Evolutionary conservation across 2,329 filamentous ascomycete genomes (phyloP).

Genomic region (Botrytis medusae): DNA sequence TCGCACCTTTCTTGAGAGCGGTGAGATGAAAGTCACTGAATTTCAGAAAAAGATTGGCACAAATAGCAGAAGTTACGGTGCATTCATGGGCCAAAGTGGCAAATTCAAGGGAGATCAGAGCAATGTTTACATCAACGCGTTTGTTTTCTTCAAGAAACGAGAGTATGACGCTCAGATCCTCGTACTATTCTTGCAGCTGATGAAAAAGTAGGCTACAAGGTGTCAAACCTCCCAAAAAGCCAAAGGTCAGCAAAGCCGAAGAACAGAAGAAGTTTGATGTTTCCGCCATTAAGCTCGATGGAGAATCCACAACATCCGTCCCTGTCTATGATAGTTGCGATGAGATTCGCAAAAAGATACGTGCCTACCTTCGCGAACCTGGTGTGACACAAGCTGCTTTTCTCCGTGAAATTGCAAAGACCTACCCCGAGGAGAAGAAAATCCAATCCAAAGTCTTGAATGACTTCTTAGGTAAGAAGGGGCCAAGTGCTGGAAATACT

Average conservation of each 20-base stretch:
- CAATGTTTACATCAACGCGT: slow-evolving; percentile 43
- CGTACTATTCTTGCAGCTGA: background rate
- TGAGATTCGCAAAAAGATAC: slow-evolving; percentile 57
- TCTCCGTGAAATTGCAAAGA: slow-evolving; percentile 49
- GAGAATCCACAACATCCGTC: slow-evolving; percentile 49
- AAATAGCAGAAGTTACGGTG: slow-evolving; percentile 41
- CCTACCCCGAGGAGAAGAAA: slow-evolving; percentile 42
- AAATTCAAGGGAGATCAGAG: slow-evolving; percentile 41
- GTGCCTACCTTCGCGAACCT: slow-evolving; percentile 48
- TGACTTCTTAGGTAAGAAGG: slow-evolving; percentile 52
- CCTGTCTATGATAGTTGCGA: slow-evolving; percentile 58
- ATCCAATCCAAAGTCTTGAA: slow-evolving; percentile 48
- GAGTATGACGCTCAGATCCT: slow-evolving; percentile 36
- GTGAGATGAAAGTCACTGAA: slow-evolving; percentile 47
- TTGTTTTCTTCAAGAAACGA: slow-evolving; percentile 51
- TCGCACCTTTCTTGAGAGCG: slow-evolving; percentile 42
- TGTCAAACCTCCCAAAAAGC: slow-evolving; percentile 40
- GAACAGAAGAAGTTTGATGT: slow-evolving; percentile 43
- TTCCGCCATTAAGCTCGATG: slow-evolving; percentile 45
- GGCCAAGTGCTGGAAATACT: slow-evolving; percentile 49
- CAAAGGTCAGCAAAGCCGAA: slow-evolving; percentile 41
- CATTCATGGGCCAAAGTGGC: slow-evolving; percentile 52
- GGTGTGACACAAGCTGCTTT: slow-evolving; percentile 54
- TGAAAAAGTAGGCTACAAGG: slow-evolving; percentile 41
- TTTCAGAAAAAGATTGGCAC: slow-evolving; percentile 45